These are phyloP conservation scores for Candolleomyces aberdarensis DNA, from an alignment of 768 basidiomycete genomes.

Conservation along the genomic window DNA sequence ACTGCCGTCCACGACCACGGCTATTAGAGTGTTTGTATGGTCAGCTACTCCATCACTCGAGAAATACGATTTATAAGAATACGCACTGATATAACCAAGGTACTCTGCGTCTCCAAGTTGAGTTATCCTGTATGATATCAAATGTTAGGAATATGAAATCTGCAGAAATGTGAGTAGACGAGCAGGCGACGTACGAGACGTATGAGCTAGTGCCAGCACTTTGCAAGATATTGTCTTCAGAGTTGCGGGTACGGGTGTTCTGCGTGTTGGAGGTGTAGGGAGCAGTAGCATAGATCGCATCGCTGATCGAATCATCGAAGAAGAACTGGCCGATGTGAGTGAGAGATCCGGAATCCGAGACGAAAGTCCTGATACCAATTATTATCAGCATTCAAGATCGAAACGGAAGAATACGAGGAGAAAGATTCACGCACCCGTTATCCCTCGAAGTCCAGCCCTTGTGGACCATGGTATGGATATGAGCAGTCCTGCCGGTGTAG, in stretches of 20 bases:
- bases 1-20: slow-evolving; percentile 3
- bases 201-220: slow-evolving; percentile 26
- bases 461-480: slow-evolving; percentile 31
- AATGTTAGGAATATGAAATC: background rate
- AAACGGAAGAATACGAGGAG: background rate
- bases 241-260: slow-evolving; percentile 20
- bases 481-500: slow-evolving; percentile 29
- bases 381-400: slow-evolving; percentile 4
- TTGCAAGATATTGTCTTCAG: slow-evolving; percentile 25
- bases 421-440: slow-evolving; percentile 14
- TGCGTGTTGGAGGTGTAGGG: slow-evolving; percentile 26
- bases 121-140: background rate
- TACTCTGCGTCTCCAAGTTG: background rate
- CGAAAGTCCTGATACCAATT: slow-evolving; percentile 14
- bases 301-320: slow-evolving; percentile 28
- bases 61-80: background rate
- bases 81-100: slow-evolving; percentile 8
- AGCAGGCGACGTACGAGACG: slow-evolving; percentile 15
- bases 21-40: background rate
- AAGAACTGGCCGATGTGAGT: slow-evolving; percentile 34
- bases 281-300: slow-evolving; percentile 20
- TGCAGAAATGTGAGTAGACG: background rate
- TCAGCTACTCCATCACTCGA: background rate
- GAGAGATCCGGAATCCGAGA: slow-evolving; percentile 24
- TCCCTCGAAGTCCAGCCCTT: slow-evolving; percentile 14